Evolutionary conservation across 768 basidiomycete genomes (phyloP).

Genomic region (Mrakia gelida): DNA sequence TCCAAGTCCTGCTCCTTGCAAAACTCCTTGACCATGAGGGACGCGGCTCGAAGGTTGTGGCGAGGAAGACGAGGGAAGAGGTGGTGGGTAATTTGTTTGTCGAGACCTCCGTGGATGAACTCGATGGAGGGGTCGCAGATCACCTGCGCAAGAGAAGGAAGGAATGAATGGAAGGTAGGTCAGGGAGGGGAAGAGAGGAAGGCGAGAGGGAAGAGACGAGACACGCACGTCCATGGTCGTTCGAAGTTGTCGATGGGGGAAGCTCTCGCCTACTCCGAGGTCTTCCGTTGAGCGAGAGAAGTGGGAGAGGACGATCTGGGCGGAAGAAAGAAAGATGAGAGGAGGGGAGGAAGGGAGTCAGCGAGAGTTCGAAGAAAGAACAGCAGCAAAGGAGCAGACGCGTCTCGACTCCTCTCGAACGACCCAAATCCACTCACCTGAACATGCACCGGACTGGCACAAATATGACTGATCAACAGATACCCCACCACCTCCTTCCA

Average conservation of each 20-base stretch:
- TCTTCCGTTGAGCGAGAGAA: conserved; percentile 92
- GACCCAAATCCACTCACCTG: conserved; percentile 58
- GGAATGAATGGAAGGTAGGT: background rate
- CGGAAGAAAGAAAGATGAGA: background rate
- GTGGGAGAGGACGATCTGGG: conserved; percentile 86
- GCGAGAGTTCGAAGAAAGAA: no score
- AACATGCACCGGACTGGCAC: conserved; percentile 85
- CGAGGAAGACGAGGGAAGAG: conserved; percentile 92
- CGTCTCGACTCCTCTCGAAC: background rate
- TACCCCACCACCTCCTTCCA: conserved; percentile 69
- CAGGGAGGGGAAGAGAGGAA: background rate
- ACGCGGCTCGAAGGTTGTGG: conserved; percentile 82
- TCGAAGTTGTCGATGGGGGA: conserved; percentile 86
- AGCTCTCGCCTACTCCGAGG: conserved; percentile 83
- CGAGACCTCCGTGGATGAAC: conserved; percentile 94
- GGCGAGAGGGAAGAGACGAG: background rate
- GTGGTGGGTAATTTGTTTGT: conserved; percentile 95
- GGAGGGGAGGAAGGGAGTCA: background rate
- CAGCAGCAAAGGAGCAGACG: no score
- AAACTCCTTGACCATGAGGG: conserved; percentile 76
- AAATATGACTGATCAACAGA: conserved; percentile 75
- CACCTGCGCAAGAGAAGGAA: conserved; percentile 42
- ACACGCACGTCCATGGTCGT: conserved; percentile 78
- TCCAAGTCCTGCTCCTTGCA: conserved; percentile 68
- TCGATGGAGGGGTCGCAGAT: conserved; percentile 75